Conservation (phyloP, 257 asterid genomes). For the Plantago ovata region DNA sequence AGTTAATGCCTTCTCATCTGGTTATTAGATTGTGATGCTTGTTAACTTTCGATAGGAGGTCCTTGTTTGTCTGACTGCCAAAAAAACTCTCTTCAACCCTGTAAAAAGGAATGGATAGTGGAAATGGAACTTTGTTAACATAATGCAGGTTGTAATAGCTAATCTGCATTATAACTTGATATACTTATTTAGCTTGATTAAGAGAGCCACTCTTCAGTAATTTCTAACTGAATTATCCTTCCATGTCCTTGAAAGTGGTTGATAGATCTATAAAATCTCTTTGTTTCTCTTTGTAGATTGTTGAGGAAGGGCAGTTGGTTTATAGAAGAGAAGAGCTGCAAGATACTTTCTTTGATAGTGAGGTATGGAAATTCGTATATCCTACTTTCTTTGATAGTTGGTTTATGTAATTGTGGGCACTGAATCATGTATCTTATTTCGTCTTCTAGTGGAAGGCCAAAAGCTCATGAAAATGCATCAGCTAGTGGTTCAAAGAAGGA, state of each 20-base stretch:
- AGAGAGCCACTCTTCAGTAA: background rate
- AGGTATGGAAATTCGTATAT: constrained; percentile 8
- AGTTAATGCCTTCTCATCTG: constrained; percentile 1
- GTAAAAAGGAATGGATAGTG: background rate
- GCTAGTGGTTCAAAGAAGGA: constrained; percentile 59
- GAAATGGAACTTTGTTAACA: background rate
- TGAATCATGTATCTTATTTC: background rate
- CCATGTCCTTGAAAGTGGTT: constrained; percentile 14
- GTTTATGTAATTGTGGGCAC: background rate
- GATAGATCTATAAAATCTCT: constrained; percentile 17
- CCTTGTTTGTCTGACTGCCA: constrained; percentile 8
- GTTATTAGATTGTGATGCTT: background rate
- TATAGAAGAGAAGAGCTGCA: constrained; percentile 90
- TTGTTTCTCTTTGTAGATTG: constrained; percentile 55
- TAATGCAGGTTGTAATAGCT: background rate
- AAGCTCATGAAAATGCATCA: constrained; percentile 28
- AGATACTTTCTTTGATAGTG: constrained; percentile 54
- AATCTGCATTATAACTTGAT: constrained; percentile 14
- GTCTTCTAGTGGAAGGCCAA: constrained; percentile 7
- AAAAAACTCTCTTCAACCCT: constrained; percentile 3
- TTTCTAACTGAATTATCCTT: constrained; percentile 9
- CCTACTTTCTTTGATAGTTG: background rate
- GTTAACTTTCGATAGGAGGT: background rate
- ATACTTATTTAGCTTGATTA: constrained; percentile 2
- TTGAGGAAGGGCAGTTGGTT: constrained; percentile 94